phyloP scores from a whole-genome alignment of 352 stramenopile genomes.

The Thraustotheca clavata region DNA sequence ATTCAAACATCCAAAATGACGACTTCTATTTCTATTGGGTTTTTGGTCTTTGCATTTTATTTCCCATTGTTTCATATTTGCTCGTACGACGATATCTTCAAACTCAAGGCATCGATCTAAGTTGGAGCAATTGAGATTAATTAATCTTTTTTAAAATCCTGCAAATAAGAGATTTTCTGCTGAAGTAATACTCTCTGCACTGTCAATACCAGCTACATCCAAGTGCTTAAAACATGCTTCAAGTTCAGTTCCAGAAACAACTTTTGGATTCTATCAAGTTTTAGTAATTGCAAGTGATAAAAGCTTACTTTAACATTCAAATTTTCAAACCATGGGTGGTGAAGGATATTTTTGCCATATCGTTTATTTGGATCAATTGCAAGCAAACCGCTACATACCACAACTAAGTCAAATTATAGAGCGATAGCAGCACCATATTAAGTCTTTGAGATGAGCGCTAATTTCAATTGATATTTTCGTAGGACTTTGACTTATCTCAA shows the following conservation, averaged over 20 bases:
- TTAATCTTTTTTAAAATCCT: slow-evolving; percentile 1
- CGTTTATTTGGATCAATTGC: slow-evolving; percentile 32
- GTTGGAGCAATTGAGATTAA: slow-evolving; percentile 15
- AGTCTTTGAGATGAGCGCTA: slow-evolving; percentile 28
- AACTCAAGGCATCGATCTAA: slow-evolving; percentile 9
- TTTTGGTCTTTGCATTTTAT: slow-evolving; percentile 23
- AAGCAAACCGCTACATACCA: slow-evolving; percentile 27
- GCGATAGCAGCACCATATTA: slow-evolving; percentile 24
- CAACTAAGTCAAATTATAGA: neutral
- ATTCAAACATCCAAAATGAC: slow-evolving; percentile 25
- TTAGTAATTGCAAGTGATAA: neutral
- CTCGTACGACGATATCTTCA: slow-evolving; percentile 3
- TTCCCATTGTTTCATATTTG: slow-evolving; percentile 23
- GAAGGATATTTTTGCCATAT: slow-evolving; percentile 38
- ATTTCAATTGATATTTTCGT: neutral
- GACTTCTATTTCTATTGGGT: slow-evolving; percentile 31
- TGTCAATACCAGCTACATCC: neutral
- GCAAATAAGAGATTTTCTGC: slow-evolving; percentile 14
- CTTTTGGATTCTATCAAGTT: neutral
- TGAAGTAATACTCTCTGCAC: slow-evolving; percentile 19
- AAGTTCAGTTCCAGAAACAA: neutral
- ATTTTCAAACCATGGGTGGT: slow-evolving; percentile 50
- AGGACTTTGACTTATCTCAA: neutral
- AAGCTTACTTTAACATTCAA: slow-evolving; percentile 35
- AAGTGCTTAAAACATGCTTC: neutral